Base-by-base conservation (phyloP, 805 yeast genomes). In the Ogataea ganodermae region DNA sequence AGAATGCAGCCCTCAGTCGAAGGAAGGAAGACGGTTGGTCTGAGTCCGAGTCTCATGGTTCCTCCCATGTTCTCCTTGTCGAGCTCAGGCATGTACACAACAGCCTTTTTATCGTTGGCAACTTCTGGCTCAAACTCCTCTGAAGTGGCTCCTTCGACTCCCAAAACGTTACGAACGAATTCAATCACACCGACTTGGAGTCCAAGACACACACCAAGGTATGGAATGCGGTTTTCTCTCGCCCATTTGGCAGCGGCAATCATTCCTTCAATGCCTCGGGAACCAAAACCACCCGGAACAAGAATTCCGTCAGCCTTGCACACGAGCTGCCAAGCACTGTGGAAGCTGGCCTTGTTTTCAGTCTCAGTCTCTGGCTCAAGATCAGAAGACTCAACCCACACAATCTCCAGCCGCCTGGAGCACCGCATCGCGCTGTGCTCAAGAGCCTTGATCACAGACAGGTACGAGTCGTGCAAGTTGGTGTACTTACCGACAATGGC, bases 231-330 rank as follows among this genome's bases (percentile, higher is more conserved):
- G 73, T 89, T 89, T 69, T 86, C 96, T 73, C 99, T 84, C n/a
- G 99, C 99, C 86, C 95, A 94, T 69, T 88, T 86, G 46, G 97
- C 96, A 50, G 98, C 99, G 31, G 88, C 74, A 66, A 94, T 77
- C 99, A 94, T 94, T 60, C 99, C 99, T 72, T 94, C 98, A 50
- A 89, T 89, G 71, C 99, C 99, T 70, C 99, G 85, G 42, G 81
- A 71, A 50, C 99, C 99, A 64, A 94, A 94, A 1, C 99, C 99
- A 65, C 99, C 99, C 32, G 99, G 99, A 48, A 94, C 97, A 50
- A 94, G 78, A 55, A 94, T 86, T 69, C 99, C 98, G 69, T 94
- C 96, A 21, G 98, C 96, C 61, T 86, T 82, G 67, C 96, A 88
- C 55, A 94, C 83, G 58, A 78, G 74, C 61, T 89, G 92, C 99